Conservation (phyloP, 2,329 filamentous ascomycete genomes). For the Alternaria gaisen region DNA sequence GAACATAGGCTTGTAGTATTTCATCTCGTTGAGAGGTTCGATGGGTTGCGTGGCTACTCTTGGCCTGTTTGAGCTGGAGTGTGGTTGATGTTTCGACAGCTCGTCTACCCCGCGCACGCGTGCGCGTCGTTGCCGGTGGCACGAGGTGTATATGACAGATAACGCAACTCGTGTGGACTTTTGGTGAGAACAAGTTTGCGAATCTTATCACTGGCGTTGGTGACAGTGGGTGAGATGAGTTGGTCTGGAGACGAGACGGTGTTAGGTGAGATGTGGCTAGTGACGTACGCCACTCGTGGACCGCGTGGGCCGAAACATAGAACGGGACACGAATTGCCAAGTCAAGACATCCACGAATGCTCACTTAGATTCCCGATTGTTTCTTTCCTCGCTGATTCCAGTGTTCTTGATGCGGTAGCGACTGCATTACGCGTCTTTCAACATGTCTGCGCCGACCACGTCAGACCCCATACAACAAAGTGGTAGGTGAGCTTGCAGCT, state of each 20-base stretch:
- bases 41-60: neutral
- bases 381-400: slow-evolving; percentile 1
- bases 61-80: neutral
- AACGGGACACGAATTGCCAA: slow-evolving; percentile 51
- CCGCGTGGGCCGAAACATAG: slow-evolving; percentile 39
- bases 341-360: slow-evolving; percentile 38
- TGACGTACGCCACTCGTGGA: slow-evolving; percentile 31
- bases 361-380: slow-evolving; percentile 28
- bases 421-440: slow-evolving; percentile 19
- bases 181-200: neutral
- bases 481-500: slow-evolving; percentile 47
- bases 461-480: slow-evolving; percentile 44
- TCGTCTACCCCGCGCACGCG: slow-evolving; percentile 14
- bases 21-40: slow-evolving; percentile 11
- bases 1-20: slow-evolving; percentile 28
- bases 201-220: neutral
- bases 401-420: slow-evolving; percentile 16
- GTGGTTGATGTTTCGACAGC: neutral
- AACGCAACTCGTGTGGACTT: neutral
- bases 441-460: slow-evolving; percentile 42
- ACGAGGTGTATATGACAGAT: neutral
- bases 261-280: slow-evolving; percentile 30
- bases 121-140: neutral
- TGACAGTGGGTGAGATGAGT: neutral
- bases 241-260: neutral